Evolutionary conservation across 352 stramenopile genomes (phyloP), one percentile per base, ranked within the genome.

Genomic region (Pythium periplocum): DNA sequence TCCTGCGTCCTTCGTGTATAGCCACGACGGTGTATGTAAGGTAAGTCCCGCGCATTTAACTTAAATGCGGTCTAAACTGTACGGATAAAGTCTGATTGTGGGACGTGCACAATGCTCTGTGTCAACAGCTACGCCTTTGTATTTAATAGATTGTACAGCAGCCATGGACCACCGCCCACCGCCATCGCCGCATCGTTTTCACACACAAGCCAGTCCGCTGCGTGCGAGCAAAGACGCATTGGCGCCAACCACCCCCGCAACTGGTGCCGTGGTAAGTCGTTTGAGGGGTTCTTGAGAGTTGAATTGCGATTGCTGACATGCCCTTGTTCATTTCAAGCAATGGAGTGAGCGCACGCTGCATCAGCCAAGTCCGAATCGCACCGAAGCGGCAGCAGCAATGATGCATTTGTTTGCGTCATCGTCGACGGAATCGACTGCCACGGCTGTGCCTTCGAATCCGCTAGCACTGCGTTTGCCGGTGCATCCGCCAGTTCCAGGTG

Each of bases 361-460:
- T 45, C 72, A 90, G 53, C 81, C 81, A 30, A 90, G 78, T 60
- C 81, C 81, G 26, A 92, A 90, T 51, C 74, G 81, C 45, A 90
- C 78, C 0, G 81, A 92, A 56, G 81, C 81, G 11, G 81, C 81
- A 2, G 73, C 78, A 1, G 81, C 81, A 26, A 92, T 92, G 81
- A 85, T 92, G 78, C 71, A 88, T 55, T 48, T 92, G 11, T 72
- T 92, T 41, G 65, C 75, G 10, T 80, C 73, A 1, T 78, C 73
- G 0, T 45, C 55, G 5, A 59, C 31, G 17, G 48, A 66, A 58
- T 68, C 51, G 54, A 62, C 11, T 8, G 52, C 35, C 17, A 57
- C 46, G 31, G 41, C 44, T 10, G 38, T 53, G 12, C 33, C 8
- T n/a, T 37, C 48, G 37, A 42, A 11, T 52, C 8, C 51, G 26